Conservation (phyloP, 2,329 filamentous ascomycete species). For the Penicillium sp. region DNA sequence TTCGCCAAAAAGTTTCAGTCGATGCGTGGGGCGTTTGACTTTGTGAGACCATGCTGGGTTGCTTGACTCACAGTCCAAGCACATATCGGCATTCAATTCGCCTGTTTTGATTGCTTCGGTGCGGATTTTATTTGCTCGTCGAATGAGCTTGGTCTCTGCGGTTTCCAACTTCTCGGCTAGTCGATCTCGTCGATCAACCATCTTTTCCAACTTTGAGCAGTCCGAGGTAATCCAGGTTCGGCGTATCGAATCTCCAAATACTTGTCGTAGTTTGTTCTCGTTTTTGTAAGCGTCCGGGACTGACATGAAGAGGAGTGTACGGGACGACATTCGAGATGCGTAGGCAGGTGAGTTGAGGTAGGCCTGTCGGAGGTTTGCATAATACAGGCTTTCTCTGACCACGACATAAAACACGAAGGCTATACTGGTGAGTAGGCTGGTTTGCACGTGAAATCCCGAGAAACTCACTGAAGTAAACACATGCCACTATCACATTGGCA, state of each 20-base stretch:
- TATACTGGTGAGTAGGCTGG: constrained; percentile 20
- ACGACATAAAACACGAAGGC: constrained; percentile 83
- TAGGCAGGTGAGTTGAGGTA: constrained; percentile 84
- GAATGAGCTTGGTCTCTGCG: constrained; percentile 84
- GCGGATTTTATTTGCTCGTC: constrained; percentile 69
- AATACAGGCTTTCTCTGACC: constrained; percentile 83
- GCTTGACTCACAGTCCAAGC: constrained; percentile 32
- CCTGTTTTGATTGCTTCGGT: constrained; percentile 55
- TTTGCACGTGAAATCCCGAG: neutral
- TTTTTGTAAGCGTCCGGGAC: constrained; percentile 77
- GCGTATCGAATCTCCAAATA: constrained; percentile 79
- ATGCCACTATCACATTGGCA: constrained; percentile 74
- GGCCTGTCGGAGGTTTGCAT: constrained; percentile 85
- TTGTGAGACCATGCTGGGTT: constrained; percentile 30
- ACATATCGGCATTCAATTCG: constrained; percentile 21
- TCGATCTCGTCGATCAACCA: constrained; percentile 77
- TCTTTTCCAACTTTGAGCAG: constrained; percentile 70
- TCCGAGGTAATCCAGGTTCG: constrained; percentile 81
- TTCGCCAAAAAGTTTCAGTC: constrained; percentile 68
- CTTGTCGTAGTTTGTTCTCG: constrained; percentile 68
- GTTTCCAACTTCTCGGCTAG: constrained; percentile 75
- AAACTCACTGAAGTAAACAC: constrained; percentile 68
- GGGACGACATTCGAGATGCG: constrained; percentile 78
- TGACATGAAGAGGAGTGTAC: constrained; percentile 83
- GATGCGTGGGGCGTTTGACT: constrained; percentile 69